Conservation (phyloP, 768 basidiomycete species). For the Rhodotorula paludigena region DNA sequence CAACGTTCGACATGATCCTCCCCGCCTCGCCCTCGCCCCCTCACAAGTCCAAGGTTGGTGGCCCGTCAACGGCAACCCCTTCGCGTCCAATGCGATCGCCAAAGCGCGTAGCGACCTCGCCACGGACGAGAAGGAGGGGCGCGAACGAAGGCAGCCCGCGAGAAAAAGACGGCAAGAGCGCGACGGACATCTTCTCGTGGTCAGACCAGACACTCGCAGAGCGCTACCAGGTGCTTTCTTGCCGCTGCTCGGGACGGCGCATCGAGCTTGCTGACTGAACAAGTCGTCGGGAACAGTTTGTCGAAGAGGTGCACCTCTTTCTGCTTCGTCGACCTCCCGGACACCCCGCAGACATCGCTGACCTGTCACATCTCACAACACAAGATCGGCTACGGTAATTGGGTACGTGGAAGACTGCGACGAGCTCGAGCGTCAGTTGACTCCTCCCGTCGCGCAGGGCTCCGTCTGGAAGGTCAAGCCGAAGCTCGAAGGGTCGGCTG, state of each 20-base stretch:
- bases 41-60: not conserved
- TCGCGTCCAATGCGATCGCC: not conserved
- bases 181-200: conserved; percentile 63
- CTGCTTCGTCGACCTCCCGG: not conserved
- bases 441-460: conserved; percentile 50
- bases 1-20: not conserved
- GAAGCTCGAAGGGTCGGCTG: conserved; percentile 36
- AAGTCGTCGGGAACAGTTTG: conserved; percentile 15
- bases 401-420: conserved; percentile 56
- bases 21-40: not conserved
- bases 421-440: not conserved
- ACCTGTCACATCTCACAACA: not conserved
- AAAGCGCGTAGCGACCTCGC: not conserved
- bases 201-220: conserved; percentile 68
- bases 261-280: conserved; percentile 52
- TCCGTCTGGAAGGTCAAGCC: conserved; percentile 46
- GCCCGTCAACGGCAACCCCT: not conserved
- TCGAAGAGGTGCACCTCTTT: conserved; percentile 18
- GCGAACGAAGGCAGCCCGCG: not conserved
- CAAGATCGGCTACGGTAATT: conserved; percentile 84
- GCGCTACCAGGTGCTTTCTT: conserved; percentile 69
- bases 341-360: conserved; percentile 24
- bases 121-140: conserved; percentile 4
- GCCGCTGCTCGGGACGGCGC: conserved; percentile 45
- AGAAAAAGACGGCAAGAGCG: not conserved